Conservation (phyloP, 768 basidiomycete species). For the Fomitopsis serialis region DNA sequence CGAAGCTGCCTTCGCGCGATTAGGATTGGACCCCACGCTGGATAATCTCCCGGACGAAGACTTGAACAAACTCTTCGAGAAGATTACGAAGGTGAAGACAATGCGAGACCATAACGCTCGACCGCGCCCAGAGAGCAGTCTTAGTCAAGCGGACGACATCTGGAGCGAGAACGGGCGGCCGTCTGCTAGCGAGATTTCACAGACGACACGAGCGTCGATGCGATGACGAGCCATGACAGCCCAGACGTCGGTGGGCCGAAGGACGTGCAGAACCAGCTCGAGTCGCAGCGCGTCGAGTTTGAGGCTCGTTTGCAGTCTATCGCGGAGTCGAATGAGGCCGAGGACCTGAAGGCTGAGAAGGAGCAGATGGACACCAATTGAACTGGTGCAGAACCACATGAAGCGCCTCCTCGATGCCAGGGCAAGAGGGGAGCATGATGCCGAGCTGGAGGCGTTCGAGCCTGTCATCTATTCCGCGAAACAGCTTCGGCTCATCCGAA, state of each 20-base stretch:
- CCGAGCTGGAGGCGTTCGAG: slow-evolving; percentile 61
- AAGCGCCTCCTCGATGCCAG: slow-evolving; percentile 72
- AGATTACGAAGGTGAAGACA: slow-evolving; percentile 88
- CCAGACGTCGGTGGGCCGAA: slow-evolving; percentile 65
- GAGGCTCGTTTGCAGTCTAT: slow-evolving; percentile 59
- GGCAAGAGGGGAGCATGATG: slow-evolving; percentile 70
- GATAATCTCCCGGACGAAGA: slow-evolving; percentile 95
- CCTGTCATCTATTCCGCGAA: slow-evolving; percentile 77
- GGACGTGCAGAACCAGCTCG: slow-evolving; percentile 71
- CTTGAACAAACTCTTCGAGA: slow-evolving; percentile 88
- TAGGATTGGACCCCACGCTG: slow-evolving; percentile 84
- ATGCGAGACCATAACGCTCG: slow-evolving; percentile 78
- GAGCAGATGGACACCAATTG: slow-evolving; percentile 92
- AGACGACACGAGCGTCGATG: slow-evolving; percentile 84
- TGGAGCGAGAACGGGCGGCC: slow-evolving; percentile 90
- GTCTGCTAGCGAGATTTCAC: slow-evolving; percentile 74
- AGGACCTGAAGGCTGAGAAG: slow-evolving; percentile 85
- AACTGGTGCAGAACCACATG: slow-evolving; percentile 79
- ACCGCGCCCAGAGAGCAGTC: slow-evolving; percentile 84
- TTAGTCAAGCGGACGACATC: slow-evolving; percentile 79
- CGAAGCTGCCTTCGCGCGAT: slow-evolving; percentile 83
- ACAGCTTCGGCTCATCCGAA: slow-evolving; percentile 78
- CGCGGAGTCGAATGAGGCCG: slow-evolving; percentile 69
- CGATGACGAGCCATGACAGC: slow-evolving; percentile 49
- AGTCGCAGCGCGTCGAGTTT: slow-evolving; percentile 37